Conservation (phyloP, 2,329 filamentous ascomycete species). For the Diaporthe destruens region DNA sequence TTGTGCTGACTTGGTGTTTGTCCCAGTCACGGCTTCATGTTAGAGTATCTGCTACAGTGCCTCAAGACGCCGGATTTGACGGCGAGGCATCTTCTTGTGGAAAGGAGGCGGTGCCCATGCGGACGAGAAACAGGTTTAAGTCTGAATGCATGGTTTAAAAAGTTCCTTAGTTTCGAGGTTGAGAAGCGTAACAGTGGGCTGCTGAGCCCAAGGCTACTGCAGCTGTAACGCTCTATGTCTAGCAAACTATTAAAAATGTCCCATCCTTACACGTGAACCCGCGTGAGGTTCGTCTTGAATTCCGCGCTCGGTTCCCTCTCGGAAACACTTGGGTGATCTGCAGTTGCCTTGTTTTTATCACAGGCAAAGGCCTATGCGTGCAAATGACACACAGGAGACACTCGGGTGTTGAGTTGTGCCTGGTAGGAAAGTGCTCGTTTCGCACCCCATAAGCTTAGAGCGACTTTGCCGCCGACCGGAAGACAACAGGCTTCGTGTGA, state of each 20-base stretch:
- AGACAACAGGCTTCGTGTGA: neutral
- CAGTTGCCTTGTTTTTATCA: neutral
- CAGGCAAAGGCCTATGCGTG: neutral
- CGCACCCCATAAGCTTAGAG: neutral
- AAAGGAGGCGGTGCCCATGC: neutral
- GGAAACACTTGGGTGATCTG: neutral
- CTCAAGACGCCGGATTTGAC: conserved; percentile 16
- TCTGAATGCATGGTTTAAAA: conserved; percentile 34
- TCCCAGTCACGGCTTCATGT: conserved; percentile 37
- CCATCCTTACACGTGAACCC: neutral
- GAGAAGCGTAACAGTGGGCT: conserved; percentile 6
- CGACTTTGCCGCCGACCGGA: neutral
- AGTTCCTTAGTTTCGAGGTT: conserved; percentile 29
- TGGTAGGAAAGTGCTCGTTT: neutral
- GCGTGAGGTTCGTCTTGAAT: neutral
- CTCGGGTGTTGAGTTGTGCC: neutral
- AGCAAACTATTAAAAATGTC: conserved; percentile 10
- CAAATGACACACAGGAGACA: neutral
- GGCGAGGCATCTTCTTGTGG: conserved; percentile 12
- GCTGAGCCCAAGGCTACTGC: conserved; percentile 2
- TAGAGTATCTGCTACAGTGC: conserved; percentile 31
- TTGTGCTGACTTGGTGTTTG: conserved; percentile 38
- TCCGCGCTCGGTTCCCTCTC: neutral
- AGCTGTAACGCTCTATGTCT: conserved; percentile 18
- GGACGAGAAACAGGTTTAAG: neutral